phyloP scores from a whole-genome alignment of 2,329 filamentous ascomycete species.

The Nakataea oryzae region DNA sequence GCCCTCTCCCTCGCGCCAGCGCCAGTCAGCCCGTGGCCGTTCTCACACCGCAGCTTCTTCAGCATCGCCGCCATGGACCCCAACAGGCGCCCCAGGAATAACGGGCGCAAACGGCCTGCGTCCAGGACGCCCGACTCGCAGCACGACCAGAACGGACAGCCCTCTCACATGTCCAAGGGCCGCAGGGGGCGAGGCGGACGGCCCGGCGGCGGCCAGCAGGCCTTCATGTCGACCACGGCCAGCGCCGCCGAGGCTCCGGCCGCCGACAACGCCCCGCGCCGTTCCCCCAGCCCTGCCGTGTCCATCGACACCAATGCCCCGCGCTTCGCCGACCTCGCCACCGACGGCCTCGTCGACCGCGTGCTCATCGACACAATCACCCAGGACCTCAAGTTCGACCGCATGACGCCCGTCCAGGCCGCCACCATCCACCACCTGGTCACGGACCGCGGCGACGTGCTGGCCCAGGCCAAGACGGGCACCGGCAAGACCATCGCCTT shows the following conservation, averaged over 20 bases:
- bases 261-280: too few species aligned
- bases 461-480: slow-evolving; percentile 79
- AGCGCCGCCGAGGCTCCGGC: too few species aligned
- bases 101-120: not conserved
- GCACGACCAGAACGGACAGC: not conserved
- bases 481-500: slow-evolving; percentile 84
- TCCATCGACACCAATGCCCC: slow-evolving; percentile 22
- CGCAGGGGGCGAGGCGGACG: not conserved
- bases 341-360: slow-evolving; percentile 29
- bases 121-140: not conserved
- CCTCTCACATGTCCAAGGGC: too few species aligned
- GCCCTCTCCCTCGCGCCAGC: not conserved
- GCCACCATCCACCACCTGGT: slow-evolving; percentile 37
- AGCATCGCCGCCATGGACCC: not conserved
- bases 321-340: slow-evolving; percentile 32
- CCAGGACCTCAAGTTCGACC: slow-evolving; percentile 35
- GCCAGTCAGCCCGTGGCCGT: not conserved
- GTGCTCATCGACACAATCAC: slow-evolving; percentile 35
- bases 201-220: not conserved
- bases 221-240: not conserved
- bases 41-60: not conserved
- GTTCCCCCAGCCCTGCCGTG: not conserved
- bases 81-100: not conserved
- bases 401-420: slow-evolving; percentile 46
- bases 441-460: slow-evolving; percentile 33